Conservation (phyloP, 345 rosid species). For the Bruguiera parviflora region DNA sequence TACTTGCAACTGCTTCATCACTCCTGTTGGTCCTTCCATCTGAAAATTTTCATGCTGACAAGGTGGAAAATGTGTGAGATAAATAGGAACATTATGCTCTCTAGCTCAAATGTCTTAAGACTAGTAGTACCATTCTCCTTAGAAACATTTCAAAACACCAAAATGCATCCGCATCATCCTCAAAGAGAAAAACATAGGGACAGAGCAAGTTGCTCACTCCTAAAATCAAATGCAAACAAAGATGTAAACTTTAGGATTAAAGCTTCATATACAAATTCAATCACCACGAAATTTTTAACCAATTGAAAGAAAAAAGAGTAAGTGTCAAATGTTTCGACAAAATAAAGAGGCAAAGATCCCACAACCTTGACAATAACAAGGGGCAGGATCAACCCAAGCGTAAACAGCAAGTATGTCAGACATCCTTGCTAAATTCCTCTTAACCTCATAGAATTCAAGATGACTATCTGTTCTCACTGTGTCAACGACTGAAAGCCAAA, state of each 20-base stretch:
- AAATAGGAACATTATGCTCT: slow-evolving; percentile 13
- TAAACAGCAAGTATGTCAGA: slow-evolving; percentile 93
- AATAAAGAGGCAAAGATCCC: slow-evolving; percentile 1
- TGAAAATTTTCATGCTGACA: slow-evolving; percentile 77
- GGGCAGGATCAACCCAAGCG: slow-evolving; percentile 94
- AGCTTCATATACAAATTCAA: background rate
- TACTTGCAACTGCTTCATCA: slow-evolving; percentile 78
- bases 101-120: slow-evolving; percentile 14
- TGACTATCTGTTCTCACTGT: slow-evolving; percentile 91
- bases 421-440: slow-evolving; percentile 83
- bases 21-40: slow-evolving; percentile 92
- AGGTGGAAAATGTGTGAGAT: slow-evolving; percentile 7
- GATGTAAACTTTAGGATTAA: slow-evolving; percentile 12
- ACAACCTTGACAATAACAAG: slow-evolving; percentile 95
- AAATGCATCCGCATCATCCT: slow-evolving; percentile 91
- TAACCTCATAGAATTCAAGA: slow-evolving; percentile 84
- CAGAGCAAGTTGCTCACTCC: slow-evolving; percentile 96
- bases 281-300: background rate
- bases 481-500: slow-evolving; percentile 62
- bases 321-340: background rate
- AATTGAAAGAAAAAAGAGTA: background rate
- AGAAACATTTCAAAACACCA: slow-evolving; percentile 99
- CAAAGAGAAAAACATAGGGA: slow-evolving; percentile 86
- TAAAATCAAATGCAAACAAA: slow-evolving; percentile 32
- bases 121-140: slow-evolving; percentile 71